Evolutionary conservation across 2,329 filamentous ascomycete genomes (phyloP), one percentile per base, ranked within the genome.

Genomic region (Leptographium galeiforme): DNA sequence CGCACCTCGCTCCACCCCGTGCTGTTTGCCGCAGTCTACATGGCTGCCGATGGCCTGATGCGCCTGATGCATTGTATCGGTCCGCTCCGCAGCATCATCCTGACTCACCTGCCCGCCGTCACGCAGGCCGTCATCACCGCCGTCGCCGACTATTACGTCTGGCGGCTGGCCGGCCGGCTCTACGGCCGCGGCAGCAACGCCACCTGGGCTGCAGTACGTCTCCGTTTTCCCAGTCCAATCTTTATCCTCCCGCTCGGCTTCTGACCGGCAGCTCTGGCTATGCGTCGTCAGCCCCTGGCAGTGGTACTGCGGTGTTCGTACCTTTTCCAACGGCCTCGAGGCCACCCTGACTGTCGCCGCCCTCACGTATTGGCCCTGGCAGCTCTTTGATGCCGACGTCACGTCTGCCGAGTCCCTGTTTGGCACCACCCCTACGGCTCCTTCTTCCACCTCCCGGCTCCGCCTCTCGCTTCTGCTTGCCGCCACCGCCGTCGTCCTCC

Each of bases 311-410:
- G 93, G 89, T 1, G 91, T 89, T 0, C 79, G 93, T 48, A 95
- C 93, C 1, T 85, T 98, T 63, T 96, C 91, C 53, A 98, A 98
- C 69, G 93, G 84, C 51, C 72, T 97, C 6, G 93, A 98, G 72
- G 89, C 85, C n/a, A 87, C 86, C 0, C 70, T 98, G 60, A 96
- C 91, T 6, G 74, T 86, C 55, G 75, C 81, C 61, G 91, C 89
- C 2, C 72, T 97, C 47, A 82, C 81, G 64, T 79, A 83, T 61
- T 97, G 89, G 87, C 91, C 93, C 13, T 97, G 93, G 90, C 73
- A 80, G 54, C 76, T 87, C 67, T 73, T 83, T 40, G 66, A 69
- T 43, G 67, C 68, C 46, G 63, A 67, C 30, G 5, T 18, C 40
- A 18, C 6, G 30, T 19, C 30, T 4, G 25, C 51, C 45, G 32